Conservation (phyloP, 2,329 filamentous ascomycete species). For the Cercospora brassicicola region DNA sequence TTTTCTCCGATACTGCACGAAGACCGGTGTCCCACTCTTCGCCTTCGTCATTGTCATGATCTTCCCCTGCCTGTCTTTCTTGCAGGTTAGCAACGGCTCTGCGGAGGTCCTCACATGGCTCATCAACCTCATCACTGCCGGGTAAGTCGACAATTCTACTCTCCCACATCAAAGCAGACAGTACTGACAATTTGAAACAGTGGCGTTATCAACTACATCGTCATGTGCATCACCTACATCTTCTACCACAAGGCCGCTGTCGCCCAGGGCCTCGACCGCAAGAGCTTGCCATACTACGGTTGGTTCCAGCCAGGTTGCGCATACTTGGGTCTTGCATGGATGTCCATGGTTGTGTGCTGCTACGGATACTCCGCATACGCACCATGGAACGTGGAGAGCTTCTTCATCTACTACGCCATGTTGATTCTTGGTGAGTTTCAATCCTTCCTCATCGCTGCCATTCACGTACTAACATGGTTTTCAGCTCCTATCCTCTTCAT, state of each 20-base stretch:
- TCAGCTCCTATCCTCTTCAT: constrained; percentile 56
- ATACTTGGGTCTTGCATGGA: constrained; percentile 33
- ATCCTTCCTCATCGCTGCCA: no score
- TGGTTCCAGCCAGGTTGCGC: constrained; percentile 58
- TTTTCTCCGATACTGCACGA: constrained; percentile 59
- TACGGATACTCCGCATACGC: constrained; percentile 57
- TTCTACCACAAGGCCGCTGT: constrained; percentile 57
- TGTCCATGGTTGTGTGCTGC: constrained; percentile 44
- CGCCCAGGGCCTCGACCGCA: constrained; percentile 54
- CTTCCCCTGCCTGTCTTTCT: constrained; percentile 39
- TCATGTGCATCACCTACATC: constrained; percentile 58
- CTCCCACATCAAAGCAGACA: constrained; percentile 55
- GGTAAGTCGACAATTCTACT: background rate
- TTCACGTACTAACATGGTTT: constrained; percentile 31
- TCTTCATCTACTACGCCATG: constrained; percentile 58
- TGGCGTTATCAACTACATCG: constrained; percentile 63
- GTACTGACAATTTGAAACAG: constrained; percentile 43
- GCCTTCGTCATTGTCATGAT: constrained; percentile 51
- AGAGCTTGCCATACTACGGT: constrained; percentile 57
- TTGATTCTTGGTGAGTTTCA: constrained; percentile 46
- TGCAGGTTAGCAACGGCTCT: constrained; percentile 36
- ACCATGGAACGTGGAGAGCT: constrained; percentile 46
- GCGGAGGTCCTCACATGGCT: constrained; percentile 43
- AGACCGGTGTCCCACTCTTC: constrained; percentile 61
- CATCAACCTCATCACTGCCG: constrained; percentile 50